phyloP scores from a whole-genome alignment of 2,329 filamentous ascomycete genomes.

The Seiridium cupressi region DNA sequence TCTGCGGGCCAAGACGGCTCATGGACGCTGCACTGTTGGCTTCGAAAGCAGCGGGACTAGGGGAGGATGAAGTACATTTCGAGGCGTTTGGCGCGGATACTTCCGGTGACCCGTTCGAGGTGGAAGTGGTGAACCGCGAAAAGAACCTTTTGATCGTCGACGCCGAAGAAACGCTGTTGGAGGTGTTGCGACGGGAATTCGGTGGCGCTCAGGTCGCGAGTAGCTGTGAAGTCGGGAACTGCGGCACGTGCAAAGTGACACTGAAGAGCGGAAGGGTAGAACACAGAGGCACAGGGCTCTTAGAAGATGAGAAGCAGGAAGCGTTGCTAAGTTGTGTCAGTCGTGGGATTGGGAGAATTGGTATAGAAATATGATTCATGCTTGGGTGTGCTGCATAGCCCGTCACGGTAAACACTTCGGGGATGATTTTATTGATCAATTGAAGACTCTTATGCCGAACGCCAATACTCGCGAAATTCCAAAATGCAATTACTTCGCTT shows the following conservation, averaged over 20 bases:
- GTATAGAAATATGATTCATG: constrained; percentile 37
- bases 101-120: constrained; percentile 59
- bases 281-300: constrained; percentile 47
- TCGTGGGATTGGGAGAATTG: constrained; percentile 47
- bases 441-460: constrained; percentile 1
- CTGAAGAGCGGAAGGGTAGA: constrained; percentile 43
- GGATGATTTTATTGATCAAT: no score
- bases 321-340: constrained; percentile 53
- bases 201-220: constrained; percentile 38
- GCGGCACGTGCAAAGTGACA: constrained; percentile 48
- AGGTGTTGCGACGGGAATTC: constrained; percentile 43
- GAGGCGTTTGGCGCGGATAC: constrained; percentile 56
- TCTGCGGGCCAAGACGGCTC: constrained; percentile 58
- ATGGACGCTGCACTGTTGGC: constrained; percentile 48
- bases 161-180: constrained; percentile 47
- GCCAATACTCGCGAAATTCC: neutral
- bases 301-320: constrained; percentile 39
- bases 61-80: constrained; percentile 53
- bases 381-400: no score
- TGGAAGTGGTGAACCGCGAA: constrained; percentile 41
- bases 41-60: constrained; percentile 40
- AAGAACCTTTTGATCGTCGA: constrained; percentile 38
- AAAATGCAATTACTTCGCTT: neutral
- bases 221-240: constrained; percentile 54
- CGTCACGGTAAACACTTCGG: no score